These are phyloP conservation scores for Croton setiger DNA, from an alignment of 441 rosid genomes.

Conservation along the genomic window DNA sequence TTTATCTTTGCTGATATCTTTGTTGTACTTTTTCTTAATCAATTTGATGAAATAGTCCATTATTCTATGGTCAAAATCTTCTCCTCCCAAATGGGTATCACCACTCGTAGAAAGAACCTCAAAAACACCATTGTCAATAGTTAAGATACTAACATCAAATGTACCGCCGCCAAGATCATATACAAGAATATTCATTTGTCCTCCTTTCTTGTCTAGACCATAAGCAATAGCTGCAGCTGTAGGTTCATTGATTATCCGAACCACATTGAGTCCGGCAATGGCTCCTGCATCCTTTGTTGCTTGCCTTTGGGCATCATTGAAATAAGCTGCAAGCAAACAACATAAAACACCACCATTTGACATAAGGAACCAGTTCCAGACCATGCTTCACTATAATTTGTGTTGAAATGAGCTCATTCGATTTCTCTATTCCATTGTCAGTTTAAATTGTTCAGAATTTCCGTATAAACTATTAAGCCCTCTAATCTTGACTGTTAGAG, in stretches of 20 bases:
- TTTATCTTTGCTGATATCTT: slow-evolving; percentile 49
- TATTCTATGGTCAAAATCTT: slow-evolving; percentile 59
- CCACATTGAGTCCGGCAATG: slow-evolving; percentile 59
- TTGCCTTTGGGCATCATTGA: slow-evolving; percentile 64
- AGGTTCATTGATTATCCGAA: slow-evolving; percentile 56
- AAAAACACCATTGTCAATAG: slow-evolving; percentile 54
- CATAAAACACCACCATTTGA: not conserved
- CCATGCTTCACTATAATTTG: too few species aligned
- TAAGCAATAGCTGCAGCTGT: slow-evolving; percentile 63
- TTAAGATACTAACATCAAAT: slow-evolving; percentile 52
- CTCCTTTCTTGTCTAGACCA: slow-evolving; percentile 51
- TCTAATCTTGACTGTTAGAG: too few species aligned
- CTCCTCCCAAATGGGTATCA: slow-evolving; percentile 60
- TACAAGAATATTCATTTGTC: slow-evolving; percentile 44
- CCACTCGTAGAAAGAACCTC: slow-evolving; percentile 62
- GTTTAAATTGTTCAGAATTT: too few species aligned
- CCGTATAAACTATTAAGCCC: too few species aligned
- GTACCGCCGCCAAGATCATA: slow-evolving; percentile 65
- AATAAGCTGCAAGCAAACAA: slow-evolving; percentile 40
- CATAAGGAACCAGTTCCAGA: not conserved
- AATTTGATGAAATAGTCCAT: slow-evolving; percentile 61
- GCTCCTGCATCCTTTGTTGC: slow-evolving; percentile 56
- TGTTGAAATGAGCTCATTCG: too few species aligned
- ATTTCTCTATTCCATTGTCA: too few species aligned
- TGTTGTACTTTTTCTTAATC: slow-evolving; percentile 45